Percentiles rank a stretch among this genome's conserved stretches.
These are phyloP conservation scores for Pleurotus salmoneostramineus DNA, from an alignment of 768 basidiomycete species.

Conservation along the genomic window DNA sequence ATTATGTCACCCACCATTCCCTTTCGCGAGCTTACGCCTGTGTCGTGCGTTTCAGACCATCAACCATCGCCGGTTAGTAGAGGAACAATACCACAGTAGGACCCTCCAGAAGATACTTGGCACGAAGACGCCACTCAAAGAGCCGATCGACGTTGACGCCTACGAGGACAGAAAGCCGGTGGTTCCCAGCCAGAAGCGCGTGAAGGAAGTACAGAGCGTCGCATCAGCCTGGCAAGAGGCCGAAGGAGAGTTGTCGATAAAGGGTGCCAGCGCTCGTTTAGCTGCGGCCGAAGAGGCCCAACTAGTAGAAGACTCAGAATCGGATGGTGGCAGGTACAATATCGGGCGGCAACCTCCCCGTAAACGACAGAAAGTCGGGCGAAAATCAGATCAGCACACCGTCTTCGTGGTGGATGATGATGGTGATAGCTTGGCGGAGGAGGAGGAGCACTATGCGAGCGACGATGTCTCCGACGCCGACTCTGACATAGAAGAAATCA, in stretches of 20 bases:
- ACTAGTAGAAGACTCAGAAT: constrained; percentile 23
- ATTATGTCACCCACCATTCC: not conserved
- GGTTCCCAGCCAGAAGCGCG: constrained; percentile 10
- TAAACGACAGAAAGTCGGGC: constrained; percentile 39
- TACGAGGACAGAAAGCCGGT: not conserved
- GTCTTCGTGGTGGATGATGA: constrained; percentile 54
- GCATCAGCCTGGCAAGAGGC: constrained; percentile 36
- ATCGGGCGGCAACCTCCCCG: constrained; percentile 42
- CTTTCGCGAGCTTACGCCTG: not conserved
- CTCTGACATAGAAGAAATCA: constrained; percentile 4
- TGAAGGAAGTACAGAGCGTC: constrained; percentile 17
- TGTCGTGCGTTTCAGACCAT: constrained; percentile 47
- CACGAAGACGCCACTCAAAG: constrained; percentile 23
- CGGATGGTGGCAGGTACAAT: constrained; percentile 58
- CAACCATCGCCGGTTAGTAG: constrained; percentile 65
- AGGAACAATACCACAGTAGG: constrained; percentile 62
- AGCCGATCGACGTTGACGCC: constrained; percentile 13
- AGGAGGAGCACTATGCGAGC: constrained; percentile 17
- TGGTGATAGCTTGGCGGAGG: constrained; percentile 19
- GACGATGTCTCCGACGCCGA: constrained; percentile 6
- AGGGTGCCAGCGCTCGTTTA: constrained; percentile 18
- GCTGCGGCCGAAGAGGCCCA: constrained; percentile 7
- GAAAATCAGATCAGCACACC: constrained; percentile 31
- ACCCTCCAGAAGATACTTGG: constrained; percentile 58
- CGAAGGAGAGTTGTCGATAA: constrained; percentile 26